Evolutionary conservation across 345 rosid species (phyloP).

Genomic region (Moricandia moricandioides): DNA sequence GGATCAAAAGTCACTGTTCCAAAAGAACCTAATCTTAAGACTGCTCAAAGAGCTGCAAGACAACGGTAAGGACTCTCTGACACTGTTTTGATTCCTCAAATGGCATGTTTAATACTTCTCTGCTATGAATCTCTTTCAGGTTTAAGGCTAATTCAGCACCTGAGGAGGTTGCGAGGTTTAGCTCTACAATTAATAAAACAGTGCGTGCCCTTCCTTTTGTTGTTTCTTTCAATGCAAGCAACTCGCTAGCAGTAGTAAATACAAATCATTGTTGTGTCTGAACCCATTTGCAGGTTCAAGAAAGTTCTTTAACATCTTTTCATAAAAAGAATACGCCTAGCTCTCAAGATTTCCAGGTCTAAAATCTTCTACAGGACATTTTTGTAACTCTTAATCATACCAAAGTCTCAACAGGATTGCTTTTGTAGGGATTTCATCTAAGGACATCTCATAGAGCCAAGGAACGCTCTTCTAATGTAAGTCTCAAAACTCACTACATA

Average conservation of each 20-base stretch:
- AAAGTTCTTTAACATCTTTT: conserved; percentile 21
- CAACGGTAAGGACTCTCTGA: conserved; percentile 12
- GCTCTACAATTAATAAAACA: conserved; percentile 9
- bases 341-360: conserved; percentile 24
- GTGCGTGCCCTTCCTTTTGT: not conserved
- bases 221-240: not conserved
- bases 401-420: not conserved
- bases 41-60: conserved; percentile 33
- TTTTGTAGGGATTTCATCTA: conserved; percentile 19
- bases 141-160: conserved; percentile 36
- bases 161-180: conserved; percentile 1
- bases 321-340: conserved; percentile 7
- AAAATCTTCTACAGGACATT: not conserved
- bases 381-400: not conserved
- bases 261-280: not conserved
- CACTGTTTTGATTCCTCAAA: not conserved
- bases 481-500: conserved; percentile 3
- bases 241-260: not conserved
- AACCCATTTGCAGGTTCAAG: conserved; percentile 22
- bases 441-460: conserved; percentile 20
- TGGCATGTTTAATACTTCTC: not conserved
- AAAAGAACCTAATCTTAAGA: conserved; percentile 34
- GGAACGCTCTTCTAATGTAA: conserved; percentile 25
- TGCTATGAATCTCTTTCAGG: conserved; percentile 19
- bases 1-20: conserved; percentile 33